Evolutionary conservation across 371 early-diverging fungal genomes (phyloP).

Genomic region (Mortierella sp.): DNA sequence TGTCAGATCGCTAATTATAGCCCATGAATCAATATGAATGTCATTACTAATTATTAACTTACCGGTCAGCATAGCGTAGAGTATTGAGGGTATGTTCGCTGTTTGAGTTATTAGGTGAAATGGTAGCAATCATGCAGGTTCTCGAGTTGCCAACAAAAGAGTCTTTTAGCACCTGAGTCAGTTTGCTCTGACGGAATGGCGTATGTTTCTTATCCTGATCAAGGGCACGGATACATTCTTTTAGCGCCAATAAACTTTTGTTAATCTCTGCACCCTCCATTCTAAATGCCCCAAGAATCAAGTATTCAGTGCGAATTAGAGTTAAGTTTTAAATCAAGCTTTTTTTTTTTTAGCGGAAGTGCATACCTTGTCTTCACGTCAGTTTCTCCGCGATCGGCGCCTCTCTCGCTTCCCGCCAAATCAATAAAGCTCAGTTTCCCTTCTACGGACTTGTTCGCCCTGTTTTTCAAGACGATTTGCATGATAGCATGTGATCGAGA

Average conservation of each 20-base stretch:
- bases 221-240: slow-evolving; percentile 98
- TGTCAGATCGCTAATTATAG: background rate
- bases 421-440: slow-evolving; percentile 98
- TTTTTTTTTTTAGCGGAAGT: background rate
- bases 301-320: no score
- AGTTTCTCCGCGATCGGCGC: slow-evolving; percentile 96
- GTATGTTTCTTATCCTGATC: slow-evolving; percentile 94
- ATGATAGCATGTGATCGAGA: slow-evolving; percentile 99
- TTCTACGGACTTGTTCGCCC: slow-evolving; percentile 59
- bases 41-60: slow-evolving; percentile 13
- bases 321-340: background rate
- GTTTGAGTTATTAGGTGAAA: slow-evolving; percentile 92
- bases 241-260: slow-evolving; percentile 96
- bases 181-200: slow-evolving; percentile 97
- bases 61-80: slow-evolving; percentile 97
- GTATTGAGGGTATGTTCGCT: slow-evolving; percentile 99
- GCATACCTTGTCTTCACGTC: slow-evolving; percentile 79
- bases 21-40: no score
- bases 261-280: slow-evolving; percentile 99
- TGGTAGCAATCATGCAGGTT: slow-evolving; percentile 98
- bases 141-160: slow-evolving; percentile 97
- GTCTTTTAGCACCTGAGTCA: slow-evolving; percentile 98
- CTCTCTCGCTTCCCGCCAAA: slow-evolving; percentile 99
- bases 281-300: slow-evolving; percentile 50
- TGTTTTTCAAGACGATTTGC: slow-evolving; percentile 88